Percentiles rank a stretch among this genome's conserved stretches.
These are phyloP conservation scores for Wakefieldia striispora DNA, from an alignment of 768 basidiomycete genomes.

Conservation along the genomic window DNA sequence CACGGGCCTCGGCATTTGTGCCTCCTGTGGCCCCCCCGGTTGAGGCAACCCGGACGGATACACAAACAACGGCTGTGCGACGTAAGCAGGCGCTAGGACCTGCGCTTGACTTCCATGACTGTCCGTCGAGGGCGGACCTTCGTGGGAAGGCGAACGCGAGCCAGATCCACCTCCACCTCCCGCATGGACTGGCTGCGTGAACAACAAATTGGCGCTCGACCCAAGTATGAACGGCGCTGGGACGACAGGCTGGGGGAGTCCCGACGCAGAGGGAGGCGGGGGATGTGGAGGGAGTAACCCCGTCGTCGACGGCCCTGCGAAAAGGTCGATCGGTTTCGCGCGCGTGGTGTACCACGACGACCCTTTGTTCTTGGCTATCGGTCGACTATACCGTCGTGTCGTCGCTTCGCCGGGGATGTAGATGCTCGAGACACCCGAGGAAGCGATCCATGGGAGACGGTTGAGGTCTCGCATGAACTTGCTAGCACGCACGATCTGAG, in stretches of 20 bases:
- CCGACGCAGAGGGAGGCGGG: background rate
- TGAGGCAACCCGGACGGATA: conserved; percentile 16
- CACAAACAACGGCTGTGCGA: too few species aligned
- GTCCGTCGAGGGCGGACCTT: conserved; percentile 29
- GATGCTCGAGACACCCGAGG: conserved; percentile 45
- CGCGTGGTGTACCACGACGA: conserved; percentile 30
- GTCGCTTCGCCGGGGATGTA: conserved; percentile 41
- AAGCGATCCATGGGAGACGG: conserved; percentile 46
- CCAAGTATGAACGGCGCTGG: conserved; percentile 32
- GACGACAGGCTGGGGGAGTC: conserved; percentile 3
- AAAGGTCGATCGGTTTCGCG: conserved; percentile 27
- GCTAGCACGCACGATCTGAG: conserved; percentile 37
- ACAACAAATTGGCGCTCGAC: conserved; percentile 30
- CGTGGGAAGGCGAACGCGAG: conserved; percentile 32
- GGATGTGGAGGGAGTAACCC: conserved; percentile 25
- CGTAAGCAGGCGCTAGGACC: conserved; percentile 7
- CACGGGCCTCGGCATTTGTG: conserved; percentile 25
- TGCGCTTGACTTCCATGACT: conserved; percentile 31
- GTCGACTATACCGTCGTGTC: conserved; percentile 29
- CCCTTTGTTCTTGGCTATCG: conserved; percentile 24
- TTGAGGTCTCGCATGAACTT: conserved; percentile 39
- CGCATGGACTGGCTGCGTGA: conserved; percentile 18
- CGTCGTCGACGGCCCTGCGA: conserved; percentile 33
- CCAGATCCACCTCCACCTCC: conserved; percentile 12
- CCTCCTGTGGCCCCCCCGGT: conserved; percentile 23